Evolutionary conservation across 2,329 filamentous ascomycete genomes (phyloP), one percentile per base, ranked within the genome.

Genomic region (Corinectria fuckeliana): DNA sequence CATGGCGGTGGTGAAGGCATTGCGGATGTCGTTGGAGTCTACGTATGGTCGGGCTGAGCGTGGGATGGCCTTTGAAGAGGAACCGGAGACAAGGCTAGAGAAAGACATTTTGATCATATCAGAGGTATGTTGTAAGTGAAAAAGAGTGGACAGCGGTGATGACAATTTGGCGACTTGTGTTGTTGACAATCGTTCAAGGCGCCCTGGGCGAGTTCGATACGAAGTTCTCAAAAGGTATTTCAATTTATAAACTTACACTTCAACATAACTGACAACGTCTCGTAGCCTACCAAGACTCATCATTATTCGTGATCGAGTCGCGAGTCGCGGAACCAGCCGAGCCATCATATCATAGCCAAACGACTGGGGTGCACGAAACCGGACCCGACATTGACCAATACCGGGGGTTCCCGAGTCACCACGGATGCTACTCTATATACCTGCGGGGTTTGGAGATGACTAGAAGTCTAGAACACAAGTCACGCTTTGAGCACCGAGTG

Each of bases 1-100:
- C 60, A 77, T 66, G 25, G 73, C 70, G 0, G 69, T 55, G 6
- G 72, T 68, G 54, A 76, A 76, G 21, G 61, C 48, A 3, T 64
- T 68, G 4, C 72, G 65, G 1, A 74, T 63, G 14, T 67, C 55
- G 30, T 66, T 50, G n/a, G 55, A 21, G 21, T 69, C 58, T 18
- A 60, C 56, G 11, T 58, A 47, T 7, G 9, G 45, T 7, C 9
- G 42, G 57, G 11, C 57, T 6, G 16, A 8, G 7, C 32, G 13
- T n/a, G 1, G 14, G 3, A n/a, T 14, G 30, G 21, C 11, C 16
- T 5, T 2, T 6, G 26, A 5, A 3, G 10, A n/a, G 10, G 18
- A 11, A 4, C 21, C 26, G 14, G 54, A 50, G 13, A 34, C 34
- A 6, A 45, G n/a, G 10, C 28, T 28, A 7, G 50, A 5, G 18